A percentile compares a stretch with the other conserved stretches of the same genome.
phyloP scores from a whole-genome alignment of 2,329 filamentous ascomycete species.

The Alternaria arborescens region DNA sequence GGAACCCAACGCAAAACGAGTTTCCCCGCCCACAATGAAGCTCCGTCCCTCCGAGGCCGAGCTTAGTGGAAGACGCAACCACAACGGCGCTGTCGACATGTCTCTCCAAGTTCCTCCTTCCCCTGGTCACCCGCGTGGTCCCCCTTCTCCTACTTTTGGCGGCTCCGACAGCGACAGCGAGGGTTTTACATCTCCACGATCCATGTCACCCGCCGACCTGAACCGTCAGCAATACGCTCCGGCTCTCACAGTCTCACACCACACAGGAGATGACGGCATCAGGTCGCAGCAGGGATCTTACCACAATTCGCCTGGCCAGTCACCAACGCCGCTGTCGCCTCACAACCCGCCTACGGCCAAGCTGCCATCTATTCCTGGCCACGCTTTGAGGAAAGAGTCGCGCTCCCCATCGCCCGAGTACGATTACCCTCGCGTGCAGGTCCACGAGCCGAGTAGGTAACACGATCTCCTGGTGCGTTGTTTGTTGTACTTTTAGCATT shows the following conservation, averaged over 20 bases:
- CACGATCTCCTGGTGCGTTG: slow-evolving; percentile 32
- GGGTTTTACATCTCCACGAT: slow-evolving; percentile 30
- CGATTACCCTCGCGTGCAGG: slow-evolving; percentile 26
- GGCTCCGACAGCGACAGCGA: slow-evolving; percentile 43
- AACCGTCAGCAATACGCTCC: slow-evolving; percentile 39
- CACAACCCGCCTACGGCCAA: slow-evolving; percentile 35
- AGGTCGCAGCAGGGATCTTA: slow-evolving; percentile 44
- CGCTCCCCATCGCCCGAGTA: slow-evolving; percentile 32
- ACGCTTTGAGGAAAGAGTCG: slow-evolving; percentile 30
- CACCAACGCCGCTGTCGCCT: slow-evolving; percentile 37
- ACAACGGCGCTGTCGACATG: slow-evolving; percentile 48
- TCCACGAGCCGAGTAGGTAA: slow-evolving; percentile 46
- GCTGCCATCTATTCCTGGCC: slow-evolving; percentile 38
- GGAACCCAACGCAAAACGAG: slow-evolving; percentile 30
- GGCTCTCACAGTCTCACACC: slow-evolving; percentile 36
- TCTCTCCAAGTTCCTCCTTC: slow-evolving; percentile 45
- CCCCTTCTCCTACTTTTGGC: slow-evolving; percentile 33
- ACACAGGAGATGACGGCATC: slow-evolving; percentile 24
- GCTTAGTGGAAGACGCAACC: slow-evolving; percentile 46
- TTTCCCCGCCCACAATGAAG: slow-evolving; percentile 36
- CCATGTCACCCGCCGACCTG: slow-evolving; percentile 36
- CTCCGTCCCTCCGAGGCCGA: slow-evolving; percentile 50
- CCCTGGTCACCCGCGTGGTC: slow-evolving; percentile 32
- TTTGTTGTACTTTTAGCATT: slow-evolving; percentile 38
- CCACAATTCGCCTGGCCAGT: slow-evolving; percentile 34